phyloP scores from a whole-genome alignment of 257 asterid species.

The Dorcoceras hygrometricum region DNA sequence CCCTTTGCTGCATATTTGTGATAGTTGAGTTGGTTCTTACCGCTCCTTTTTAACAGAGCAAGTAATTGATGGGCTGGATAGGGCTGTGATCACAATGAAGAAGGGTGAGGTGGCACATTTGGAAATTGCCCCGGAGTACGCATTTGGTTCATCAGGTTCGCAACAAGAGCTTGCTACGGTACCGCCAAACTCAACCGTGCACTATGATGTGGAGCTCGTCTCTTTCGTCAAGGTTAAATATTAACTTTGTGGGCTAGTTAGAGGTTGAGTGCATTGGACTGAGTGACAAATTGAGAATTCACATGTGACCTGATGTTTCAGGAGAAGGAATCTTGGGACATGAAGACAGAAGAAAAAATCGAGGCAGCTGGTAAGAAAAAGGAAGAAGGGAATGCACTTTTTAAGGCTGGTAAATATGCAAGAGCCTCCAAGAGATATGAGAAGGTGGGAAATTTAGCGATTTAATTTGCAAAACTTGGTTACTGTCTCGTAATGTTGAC shows the following conservation, averaged over 20 bases:
- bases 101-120: conserved; percentile 58
- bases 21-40: background rate
- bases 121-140: conserved; percentile 62
- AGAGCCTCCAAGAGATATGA: conserved; percentile 70
- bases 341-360: conserved; percentile 57
- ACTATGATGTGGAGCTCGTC: conserved; percentile 60
- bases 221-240: conserved; percentile 55
- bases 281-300: background rate
- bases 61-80: conserved; percentile 64
- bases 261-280: background rate
- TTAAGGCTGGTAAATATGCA: conserved; percentile 56
- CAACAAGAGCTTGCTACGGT: conserved; percentile 55
- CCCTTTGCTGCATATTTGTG: background rate
- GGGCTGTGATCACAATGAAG: conserved; percentile 58
- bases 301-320: conserved; percentile 10
- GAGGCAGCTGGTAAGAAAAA: conserved; percentile 70
- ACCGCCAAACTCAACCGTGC: conserved; percentile 63
- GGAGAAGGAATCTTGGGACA: conserved; percentile 82
- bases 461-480: background rate
- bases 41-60: conserved; percentile 39
- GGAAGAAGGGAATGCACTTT: conserved; percentile 65
- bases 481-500: background rate
- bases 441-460: conserved; percentile 33
- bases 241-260: background rate
- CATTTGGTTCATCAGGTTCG: conserved; percentile 50